Evolutionary conservation across 257 asterid species (phyloP).

Genomic region (Fraxinus cuspidata): DNA sequence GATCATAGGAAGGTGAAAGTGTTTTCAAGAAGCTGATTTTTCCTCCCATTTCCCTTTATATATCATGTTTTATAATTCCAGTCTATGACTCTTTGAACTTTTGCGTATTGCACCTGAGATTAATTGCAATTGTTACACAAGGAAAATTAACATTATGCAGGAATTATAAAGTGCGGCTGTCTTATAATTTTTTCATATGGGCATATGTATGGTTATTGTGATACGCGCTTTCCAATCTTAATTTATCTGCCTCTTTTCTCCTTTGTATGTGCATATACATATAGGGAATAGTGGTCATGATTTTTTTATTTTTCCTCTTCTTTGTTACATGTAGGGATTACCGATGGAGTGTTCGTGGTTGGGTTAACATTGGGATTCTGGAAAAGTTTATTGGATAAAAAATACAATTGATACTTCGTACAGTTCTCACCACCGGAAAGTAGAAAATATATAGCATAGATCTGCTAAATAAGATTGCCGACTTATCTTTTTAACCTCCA

Average conservation of each 20-base stretch:
- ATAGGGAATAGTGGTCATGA: neutral
- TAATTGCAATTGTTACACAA: constrained; percentile 1
- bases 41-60: neutral
- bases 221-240: neutral
- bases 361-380: neutral
- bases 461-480: neutral
- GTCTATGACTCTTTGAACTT: neutral
- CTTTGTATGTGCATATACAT: neutral
- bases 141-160: neutral
- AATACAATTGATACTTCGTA: neutral
- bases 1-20: constrained; percentile 77
- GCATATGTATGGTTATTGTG: neutral
- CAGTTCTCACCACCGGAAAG: neutral
- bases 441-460: neutral
- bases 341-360: constrained; percentile 2
- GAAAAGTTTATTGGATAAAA: neutral
- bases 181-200: neutral
- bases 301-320: neutral
- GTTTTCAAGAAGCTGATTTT: neutral
- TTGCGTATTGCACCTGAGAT: neutral
- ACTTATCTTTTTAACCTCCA: neutral
- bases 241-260: neutral
- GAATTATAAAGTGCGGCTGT: neutral
- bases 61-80: neutral
- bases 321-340: neutral